A percentile compares a stretch with the other conserved stretches of the same genome.
Conservation (phyloP, 345 rosid species). For the Syzygium grande region DNA sequence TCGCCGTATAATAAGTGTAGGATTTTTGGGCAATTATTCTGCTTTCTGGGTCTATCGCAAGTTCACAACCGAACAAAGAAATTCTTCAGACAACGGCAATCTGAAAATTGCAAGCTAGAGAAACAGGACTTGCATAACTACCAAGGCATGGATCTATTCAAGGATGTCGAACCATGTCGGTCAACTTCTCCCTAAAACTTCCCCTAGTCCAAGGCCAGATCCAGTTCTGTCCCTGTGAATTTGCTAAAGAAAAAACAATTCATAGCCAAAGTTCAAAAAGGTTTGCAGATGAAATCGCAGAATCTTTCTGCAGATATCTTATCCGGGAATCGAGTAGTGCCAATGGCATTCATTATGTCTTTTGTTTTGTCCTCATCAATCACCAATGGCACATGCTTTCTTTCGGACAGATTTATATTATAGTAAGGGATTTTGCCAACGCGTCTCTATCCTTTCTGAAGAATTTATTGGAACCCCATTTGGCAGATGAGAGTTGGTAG, state of each 20-base stretch:
- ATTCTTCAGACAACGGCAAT: not conserved
- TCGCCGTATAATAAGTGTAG: too few relatives aligned
- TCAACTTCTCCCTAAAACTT: not conserved
- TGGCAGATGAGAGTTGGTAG: not conserved
- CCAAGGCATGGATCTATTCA: not conserved
- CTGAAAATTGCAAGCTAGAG: not conserved
- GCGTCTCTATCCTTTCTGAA: not conserved
- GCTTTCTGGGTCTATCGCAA: not conserved
- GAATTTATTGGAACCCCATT: not conserved
- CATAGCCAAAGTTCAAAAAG: not conserved
- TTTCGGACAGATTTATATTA: not conserved
- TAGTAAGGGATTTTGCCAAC: not conserved
- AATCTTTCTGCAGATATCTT: not conserved
- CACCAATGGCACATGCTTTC: not conserved
- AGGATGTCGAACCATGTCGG: not conserved
- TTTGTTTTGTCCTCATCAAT: not conserved
- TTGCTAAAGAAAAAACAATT: not conserved
- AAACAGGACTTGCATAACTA: not conserved
- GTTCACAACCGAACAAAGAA: not conserved
- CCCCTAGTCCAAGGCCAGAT: not conserved
- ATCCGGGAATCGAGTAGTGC: not conserved
- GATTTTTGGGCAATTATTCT: too few relatives aligned
- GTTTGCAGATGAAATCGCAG: not conserved
- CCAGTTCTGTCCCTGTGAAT: not conserved
- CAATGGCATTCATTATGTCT: not conserved